Percentiles rank a stretch among this genome's conserved stretches.
Conservation (phyloP, 2,329 filamentous ascomycete genomes). For the Lecanicillium sp. region DNA sequence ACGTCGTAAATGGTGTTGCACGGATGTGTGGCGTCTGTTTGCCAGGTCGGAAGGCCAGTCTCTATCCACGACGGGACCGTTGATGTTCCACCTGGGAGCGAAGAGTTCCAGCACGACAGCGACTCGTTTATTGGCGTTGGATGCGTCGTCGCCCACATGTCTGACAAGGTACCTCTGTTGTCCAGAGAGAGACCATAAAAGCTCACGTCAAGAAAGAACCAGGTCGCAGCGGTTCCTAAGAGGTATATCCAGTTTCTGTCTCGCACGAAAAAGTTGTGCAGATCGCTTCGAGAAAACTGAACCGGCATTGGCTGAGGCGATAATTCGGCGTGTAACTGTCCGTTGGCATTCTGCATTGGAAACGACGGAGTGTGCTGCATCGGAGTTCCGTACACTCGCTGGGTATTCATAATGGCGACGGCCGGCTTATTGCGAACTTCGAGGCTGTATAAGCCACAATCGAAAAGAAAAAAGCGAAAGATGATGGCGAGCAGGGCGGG, state of each 20-base stretch:
- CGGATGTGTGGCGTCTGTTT: constrained; percentile 37
- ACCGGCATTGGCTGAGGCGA: constrained; percentile 31
- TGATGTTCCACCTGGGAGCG: constrained; percentile 32
- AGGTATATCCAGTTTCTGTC: constrained; percentile 39
- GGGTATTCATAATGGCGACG: constrained; percentile 50
- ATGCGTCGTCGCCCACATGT: constrained; percentile 31
- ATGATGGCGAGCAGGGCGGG: constrained; percentile 56
- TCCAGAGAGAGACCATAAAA: constrained; percentile 49
- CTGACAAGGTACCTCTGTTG: constrained; percentile 31
- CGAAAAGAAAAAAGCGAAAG: constrained; percentile 59
- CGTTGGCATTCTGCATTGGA: constrained; percentile 20
- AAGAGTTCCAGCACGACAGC: constrained; percentile 40
- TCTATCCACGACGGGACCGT: constrained; percentile 32
- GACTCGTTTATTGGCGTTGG: constrained; percentile 24
- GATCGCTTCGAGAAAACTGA: constrained; percentile 39
- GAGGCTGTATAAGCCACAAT: constrained; percentile 56
- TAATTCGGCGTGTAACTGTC: constrained; percentile 21
- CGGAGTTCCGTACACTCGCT: constrained; percentile 44
- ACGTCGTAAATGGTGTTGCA: constrained; percentile 45
- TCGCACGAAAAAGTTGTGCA: constrained; percentile 41
- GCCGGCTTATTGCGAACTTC: constrained; percentile 56
- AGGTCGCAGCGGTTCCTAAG: constrained; percentile 37
- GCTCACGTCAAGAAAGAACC: constrained; percentile 48
- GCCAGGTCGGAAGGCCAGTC: constrained; percentile 36
- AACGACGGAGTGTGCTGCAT: constrained; percentile 12